Conservation (phyloP, 2,329 filamentous ascomycete species). For the Beauveria rudraprayagi region DNA sequence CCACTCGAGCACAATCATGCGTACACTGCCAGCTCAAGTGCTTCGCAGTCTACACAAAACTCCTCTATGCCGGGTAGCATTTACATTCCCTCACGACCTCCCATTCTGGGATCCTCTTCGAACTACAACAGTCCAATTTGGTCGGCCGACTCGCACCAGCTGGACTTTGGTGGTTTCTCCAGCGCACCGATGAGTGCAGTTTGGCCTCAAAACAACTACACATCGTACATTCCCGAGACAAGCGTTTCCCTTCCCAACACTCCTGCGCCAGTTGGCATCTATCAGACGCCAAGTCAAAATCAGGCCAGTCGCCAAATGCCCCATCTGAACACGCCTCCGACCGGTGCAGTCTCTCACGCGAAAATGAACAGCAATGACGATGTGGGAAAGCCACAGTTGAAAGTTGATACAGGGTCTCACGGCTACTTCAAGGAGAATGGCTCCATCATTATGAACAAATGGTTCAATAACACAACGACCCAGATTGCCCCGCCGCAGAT, state of each 20-base stretch:
- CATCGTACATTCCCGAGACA: background rate
- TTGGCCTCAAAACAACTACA: background rate
- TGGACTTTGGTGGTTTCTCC: background rate
- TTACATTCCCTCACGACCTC: background rate
- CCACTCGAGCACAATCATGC: background rate
- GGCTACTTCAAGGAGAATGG: conserved; percentile 8
- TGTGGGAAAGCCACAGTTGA: background rate
- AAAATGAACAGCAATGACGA: background rate
- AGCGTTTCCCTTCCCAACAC: background rate
- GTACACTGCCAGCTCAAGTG: background rate
- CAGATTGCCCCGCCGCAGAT: conserved; percentile 6
- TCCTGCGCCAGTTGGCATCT: background rate
- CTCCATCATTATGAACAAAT: conserved; percentile 3
- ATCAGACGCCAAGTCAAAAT: background rate
- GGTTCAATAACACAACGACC: background rate
- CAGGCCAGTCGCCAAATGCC: background rate
- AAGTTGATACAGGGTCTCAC: background rate
- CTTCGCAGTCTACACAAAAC: background rate
- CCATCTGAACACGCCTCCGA: conserved; percentile 4
- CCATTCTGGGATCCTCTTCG: background rate
- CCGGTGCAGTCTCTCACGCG: background rate
- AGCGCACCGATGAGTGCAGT: background rate
- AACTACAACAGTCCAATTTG: background rate
- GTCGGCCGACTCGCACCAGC: background rate
- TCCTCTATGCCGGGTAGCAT: background rate